These are phyloP conservation scores for Potentilla sterilis DNA, from an alignment of 306 rosid species.

Conservation along the genomic window DNA sequence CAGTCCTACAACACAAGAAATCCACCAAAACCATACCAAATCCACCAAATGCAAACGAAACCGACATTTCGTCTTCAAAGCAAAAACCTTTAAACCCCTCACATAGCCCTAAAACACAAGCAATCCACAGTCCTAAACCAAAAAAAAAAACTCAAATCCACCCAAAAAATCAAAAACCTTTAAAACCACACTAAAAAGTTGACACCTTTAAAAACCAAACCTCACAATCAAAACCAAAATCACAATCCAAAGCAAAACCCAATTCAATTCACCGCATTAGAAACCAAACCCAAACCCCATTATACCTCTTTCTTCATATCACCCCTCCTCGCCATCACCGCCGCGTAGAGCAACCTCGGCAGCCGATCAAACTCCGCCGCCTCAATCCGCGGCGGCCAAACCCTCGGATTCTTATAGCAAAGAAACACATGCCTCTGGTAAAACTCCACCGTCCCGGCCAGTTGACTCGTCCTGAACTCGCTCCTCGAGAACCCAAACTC, in stretches of 20 bases:
- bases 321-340: slow-evolving; percentile 62
- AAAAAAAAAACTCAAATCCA: not conserved
- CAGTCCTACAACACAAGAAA: slow-evolving; percentile 10
- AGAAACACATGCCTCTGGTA: slow-evolving; percentile 76
- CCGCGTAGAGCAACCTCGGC: slow-evolving; percentile 85
- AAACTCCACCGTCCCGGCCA: slow-evolving; percentile 73
- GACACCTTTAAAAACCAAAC: not conserved
- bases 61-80: not conserved
- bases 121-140: not conserved
- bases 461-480: slow-evolving; percentile 61
- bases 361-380: slow-evolving; percentile 96
- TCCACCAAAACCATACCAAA: not conserved
- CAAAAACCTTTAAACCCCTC: not conserved
- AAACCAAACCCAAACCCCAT: not conserved
- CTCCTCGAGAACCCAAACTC: slow-evolving; percentile 73
- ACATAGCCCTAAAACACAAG: not conserved
- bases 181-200: not conserved
- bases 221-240: not conserved
- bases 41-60: slow-evolving; percentile 9
- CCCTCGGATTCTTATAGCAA: slow-evolving; percentile 78
- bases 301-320: slow-evolving; percentile 73
- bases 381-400: slow-evolving; percentile 92
- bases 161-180: not conserved
- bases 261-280: not conserved
- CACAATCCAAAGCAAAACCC: slow-evolving; percentile 3